Evolutionary conservation across 2,329 filamentous ascomycete genomes (phyloP).

Genomic region (Ceratocystis eucalypticola): DNA sequence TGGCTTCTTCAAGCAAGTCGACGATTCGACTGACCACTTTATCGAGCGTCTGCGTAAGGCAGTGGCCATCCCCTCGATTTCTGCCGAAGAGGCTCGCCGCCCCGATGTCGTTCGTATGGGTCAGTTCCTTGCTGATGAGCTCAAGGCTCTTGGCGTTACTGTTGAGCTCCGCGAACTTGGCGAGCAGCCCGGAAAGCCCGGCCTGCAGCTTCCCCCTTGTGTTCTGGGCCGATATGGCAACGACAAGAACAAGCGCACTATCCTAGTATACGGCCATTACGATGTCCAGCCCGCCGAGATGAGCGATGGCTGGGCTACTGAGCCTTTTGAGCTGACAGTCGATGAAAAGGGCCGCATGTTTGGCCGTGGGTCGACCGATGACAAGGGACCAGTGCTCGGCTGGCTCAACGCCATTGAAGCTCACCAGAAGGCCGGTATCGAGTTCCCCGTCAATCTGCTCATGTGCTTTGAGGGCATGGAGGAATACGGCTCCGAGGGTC

Average conservation of each 20-base stretch:
- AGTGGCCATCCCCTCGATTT: slow-evolving; percentile 92
- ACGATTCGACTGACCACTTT: slow-evolving; percentile 63
- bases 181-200: slow-evolving; percentile 80
- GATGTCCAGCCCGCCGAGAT: slow-evolving; percentile 92
- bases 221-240: slow-evolving; percentile 84
- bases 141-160: slow-evolving; percentile 69
- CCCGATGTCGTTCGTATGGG: slow-evolving; percentile 95
- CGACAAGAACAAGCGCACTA: slow-evolving; percentile 84
- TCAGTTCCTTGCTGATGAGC: slow-evolving; percentile 71
- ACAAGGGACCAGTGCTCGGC: slow-evolving; percentile 93
- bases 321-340: slow-evolving; percentile 79
- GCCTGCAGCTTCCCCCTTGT: slow-evolving; percentile 83
- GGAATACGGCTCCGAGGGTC: slow-evolving; percentile 91
- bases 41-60: slow-evolving; percentile 83
- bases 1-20: slow-evolving; percentile 85
- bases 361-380: slow-evolving; percentile 87
- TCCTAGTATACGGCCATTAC: slow-evolving; percentile 96
- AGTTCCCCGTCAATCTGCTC: slow-evolving; percentile 92
- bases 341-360: slow-evolving; percentile 92
- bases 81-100: slow-evolving; percentile 75
- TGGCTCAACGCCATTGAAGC: slow-evolving; percentile 98
- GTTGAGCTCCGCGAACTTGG: slow-evolving; percentile 80
- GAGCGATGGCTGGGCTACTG: slow-evolving; percentile 89
- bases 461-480: slow-evolving; percentile 99
- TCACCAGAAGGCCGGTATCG: slow-evolving; percentile 85